Base-by-base conservation (phyloP, 345 rosid species). In the Raphanus raphanistrum region DNA sequence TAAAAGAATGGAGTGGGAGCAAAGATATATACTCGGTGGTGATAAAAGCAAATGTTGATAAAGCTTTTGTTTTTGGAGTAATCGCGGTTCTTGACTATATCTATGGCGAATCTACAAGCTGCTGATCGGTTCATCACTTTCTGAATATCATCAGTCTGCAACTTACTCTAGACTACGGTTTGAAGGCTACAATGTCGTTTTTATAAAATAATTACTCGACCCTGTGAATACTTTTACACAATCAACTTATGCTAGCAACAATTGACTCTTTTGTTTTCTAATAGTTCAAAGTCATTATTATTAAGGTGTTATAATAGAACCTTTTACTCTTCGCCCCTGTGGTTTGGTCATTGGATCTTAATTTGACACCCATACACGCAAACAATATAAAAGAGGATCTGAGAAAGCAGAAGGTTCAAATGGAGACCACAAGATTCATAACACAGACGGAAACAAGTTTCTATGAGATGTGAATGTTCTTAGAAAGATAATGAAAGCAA, bases 11-110 rank as follows among this genome's bases (percentile, higher is more conserved):
- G 85, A 85, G 72, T 80, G 76, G 64, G 1, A 87, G 81, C 66
- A 88, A 82, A 79, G 97, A 94, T 79, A 67, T 90, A 0, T 94
- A 92, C 17, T 84, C 88, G 48, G 89, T 94, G 1, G 76, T 73
- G 15, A 84, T 88, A 29, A 87, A 76, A 58, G 81, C 90, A 0
- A 91, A 83, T 11, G 73, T 86, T 0, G 97, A 92, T 82, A 89
- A 88, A 68, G 95, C 91, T 71, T 90, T 92, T 75, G 87, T 89
- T 36, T 84, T 88, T 7, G 97, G 97, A 41, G 81, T 94, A 7
- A 79, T 92, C 52, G 88, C 90, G 0, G 87, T 87, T 80, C 89
- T 94, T n/a, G 97, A 92, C 52, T 79, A 88, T 70, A 88, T 90
- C 33, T 65, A 88, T 58, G 93, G 92, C 31, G 92, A 89, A 84